Evolutionary conservation across 2,329 filamentous ascomycete species (phyloP).

Genomic region (Fusarium nurragi): DNA sequence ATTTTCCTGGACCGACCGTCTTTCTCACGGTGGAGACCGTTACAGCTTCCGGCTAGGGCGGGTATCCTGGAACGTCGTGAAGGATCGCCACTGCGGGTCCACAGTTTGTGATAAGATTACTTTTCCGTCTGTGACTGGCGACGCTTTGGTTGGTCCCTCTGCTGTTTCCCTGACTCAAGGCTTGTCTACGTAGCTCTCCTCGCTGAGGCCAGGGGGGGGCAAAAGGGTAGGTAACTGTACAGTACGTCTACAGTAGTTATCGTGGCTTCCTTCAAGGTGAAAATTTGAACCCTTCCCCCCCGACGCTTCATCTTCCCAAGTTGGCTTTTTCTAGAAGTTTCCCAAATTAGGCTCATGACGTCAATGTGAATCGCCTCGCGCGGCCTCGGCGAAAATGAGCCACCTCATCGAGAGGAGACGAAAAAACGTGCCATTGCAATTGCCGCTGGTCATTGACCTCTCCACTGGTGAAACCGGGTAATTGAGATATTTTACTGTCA

Average conservation of each 20-base stretch:
- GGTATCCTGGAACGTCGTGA: not conserved
- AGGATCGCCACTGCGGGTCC: constrained; percentile 35
- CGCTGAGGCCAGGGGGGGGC: constrained; percentile 6
- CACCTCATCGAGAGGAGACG: constrained; percentile 22
- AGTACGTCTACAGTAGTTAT: not conserved
- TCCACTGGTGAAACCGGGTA: constrained; percentile 2
- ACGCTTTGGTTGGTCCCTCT: constrained; percentile 20
- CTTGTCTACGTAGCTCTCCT: constrained; percentile 28
- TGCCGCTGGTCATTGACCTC: not conserved
- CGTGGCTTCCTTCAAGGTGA: constrained; percentile 8
- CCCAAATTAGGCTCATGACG: constrained; percentile 17
- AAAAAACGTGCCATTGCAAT: constrained; percentile 13
- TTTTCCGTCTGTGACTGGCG: not conserved
- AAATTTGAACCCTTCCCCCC: constrained; percentile 6
- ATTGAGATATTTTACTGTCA: constrained; percentile 22
- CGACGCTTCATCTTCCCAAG: not conserved
- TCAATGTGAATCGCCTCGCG: constrained; percentile 28
- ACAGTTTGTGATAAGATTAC: constrained; percentile 32
- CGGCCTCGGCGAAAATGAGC: constrained; percentile 23
- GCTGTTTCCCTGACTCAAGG: constrained; percentile 32
- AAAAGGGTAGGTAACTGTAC: not conserved
- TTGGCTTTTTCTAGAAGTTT: constrained; percentile 24
- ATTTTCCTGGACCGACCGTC: not conserved
- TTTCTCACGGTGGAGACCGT: constrained; percentile 1
- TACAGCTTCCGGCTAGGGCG: constrained; percentile 36